Conservation (phyloP, 768 basidiomycete species). For the Leccinum arenicola region DNA sequence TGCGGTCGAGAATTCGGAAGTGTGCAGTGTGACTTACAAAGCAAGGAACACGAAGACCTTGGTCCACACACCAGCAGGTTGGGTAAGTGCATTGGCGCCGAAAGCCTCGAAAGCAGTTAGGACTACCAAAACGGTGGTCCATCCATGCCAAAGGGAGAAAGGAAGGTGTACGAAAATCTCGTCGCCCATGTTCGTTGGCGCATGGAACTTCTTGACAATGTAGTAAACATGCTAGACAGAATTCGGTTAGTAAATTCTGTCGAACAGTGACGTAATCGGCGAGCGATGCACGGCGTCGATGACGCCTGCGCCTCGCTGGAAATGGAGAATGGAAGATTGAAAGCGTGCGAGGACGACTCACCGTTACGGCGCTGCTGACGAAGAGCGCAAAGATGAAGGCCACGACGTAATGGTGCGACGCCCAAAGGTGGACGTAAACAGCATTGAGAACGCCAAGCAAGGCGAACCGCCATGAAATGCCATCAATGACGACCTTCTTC, state of each 20-base stretch:
- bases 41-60: conserved; percentile 95
- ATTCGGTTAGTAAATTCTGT: conserved; percentile 12
- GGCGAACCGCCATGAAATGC: conserved; percentile 89
- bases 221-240: conserved; percentile 81
- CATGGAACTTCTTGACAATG: conserved; percentile 83
- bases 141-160: conserved; percentile 94
- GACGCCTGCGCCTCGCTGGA: conserved; percentile 3
- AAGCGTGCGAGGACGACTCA: conserved; percentile 19
- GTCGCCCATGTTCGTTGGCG: conserved; percentile 60
- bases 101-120: conserved; percentile 87
- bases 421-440: conserved; percentile 88
- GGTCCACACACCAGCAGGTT: conserved; percentile 81
- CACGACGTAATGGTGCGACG: conserved; percentile 66
- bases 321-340: conserved; percentile 16
- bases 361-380: conserved; percentile 70
- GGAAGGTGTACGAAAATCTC: conserved; percentile 94
- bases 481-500: conserved; percentile 79
- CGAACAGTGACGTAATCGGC: conserved; percentile 1
- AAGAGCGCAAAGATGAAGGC: conserved; percentile 89
- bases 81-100: conserved; percentile 66
- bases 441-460: conserved; percentile 84
- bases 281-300: not conserved
- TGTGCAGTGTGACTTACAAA: conserved; percentile 47
- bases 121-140: conserved; percentile 82
- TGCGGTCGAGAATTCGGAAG: not conserved